Percentiles rank a stretch among this genome's conserved stretches.
phyloP scores from a whole-genome alignment of 2,329 filamentous ascomycete species.

The Pseudocercospora ulei region DNA sequence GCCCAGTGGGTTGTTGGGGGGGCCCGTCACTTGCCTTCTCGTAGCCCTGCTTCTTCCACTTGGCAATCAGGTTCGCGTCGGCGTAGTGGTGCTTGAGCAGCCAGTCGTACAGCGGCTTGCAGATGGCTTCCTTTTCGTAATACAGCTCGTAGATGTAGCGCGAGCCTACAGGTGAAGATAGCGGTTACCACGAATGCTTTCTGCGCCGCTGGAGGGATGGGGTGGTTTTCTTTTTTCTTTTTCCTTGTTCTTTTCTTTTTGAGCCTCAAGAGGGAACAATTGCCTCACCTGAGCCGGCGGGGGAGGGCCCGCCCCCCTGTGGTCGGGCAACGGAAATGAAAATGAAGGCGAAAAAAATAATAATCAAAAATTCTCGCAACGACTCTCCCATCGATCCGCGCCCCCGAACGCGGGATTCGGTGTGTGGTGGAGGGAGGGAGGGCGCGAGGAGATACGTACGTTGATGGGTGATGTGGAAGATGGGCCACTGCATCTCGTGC shows the following conservation, averaged over 20 bases:
- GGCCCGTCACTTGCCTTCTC: slow-evolving; percentile 64
- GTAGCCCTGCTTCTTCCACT: slow-evolving; percentile 99
- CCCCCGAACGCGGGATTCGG: too few relatives aligned
- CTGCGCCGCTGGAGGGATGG: slow-evolving; percentile 15
- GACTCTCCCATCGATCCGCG: too few relatives aligned
- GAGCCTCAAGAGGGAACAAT: slow-evolving; percentile 28
- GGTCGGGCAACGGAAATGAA: slow-evolving; percentile 6
- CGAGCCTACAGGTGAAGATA: slow-evolving; percentile 42
- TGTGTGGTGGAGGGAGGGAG: slow-evolving; percentile 2
- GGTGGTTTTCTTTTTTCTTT: background rate
- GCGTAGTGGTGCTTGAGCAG: slow-evolving; percentile 93
- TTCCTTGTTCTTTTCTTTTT: background rate
- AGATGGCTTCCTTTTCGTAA: slow-evolving; percentile 95
- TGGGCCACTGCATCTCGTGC: slow-evolving; percentile 89
- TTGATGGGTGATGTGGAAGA: slow-evolving; percentile 95
- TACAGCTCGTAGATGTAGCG: slow-evolving; percentile 96
- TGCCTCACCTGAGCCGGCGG: slow-evolving; percentile 31
- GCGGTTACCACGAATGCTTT: too few relatives aligned
- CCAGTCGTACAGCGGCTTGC: slow-evolving; percentile 86
- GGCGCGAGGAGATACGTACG: slow-evolving; percentile 44
- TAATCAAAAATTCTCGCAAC: too few relatives aligned
- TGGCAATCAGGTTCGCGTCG: slow-evolving; percentile 89
- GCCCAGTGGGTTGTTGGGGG: too few relatives aligned
- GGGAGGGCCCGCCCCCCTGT: too few relatives aligned
- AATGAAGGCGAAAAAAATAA: background rate